Conservation (phyloP, 192 early-diverging fungal species). For the Backusella australiensis region DNA sequence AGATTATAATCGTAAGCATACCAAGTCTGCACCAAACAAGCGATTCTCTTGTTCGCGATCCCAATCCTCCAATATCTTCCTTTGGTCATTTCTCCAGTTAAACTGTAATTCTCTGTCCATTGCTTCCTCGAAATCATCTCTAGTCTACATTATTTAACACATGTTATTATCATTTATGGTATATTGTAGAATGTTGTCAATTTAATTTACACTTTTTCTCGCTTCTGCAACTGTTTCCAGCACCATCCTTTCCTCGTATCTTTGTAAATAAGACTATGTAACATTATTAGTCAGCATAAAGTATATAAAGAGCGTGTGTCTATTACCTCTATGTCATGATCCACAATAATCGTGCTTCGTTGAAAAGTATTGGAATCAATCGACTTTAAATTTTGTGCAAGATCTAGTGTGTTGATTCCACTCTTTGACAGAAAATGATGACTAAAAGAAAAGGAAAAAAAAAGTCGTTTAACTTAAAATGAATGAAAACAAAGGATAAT, state of each 20-base stretch:
- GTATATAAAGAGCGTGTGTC: not conserved
- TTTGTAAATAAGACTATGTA: not conserved
- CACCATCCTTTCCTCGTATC: not conserved
- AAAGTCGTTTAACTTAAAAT: not conserved
- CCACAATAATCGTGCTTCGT: not conserved
- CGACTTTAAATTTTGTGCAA: not conserved
- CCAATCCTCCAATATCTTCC: constrained; percentile 11
- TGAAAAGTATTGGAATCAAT: not conserved
- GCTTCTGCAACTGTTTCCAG: not conserved
- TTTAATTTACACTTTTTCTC: not conserved
- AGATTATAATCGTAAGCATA: not conserved
- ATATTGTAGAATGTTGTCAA: not conserved
- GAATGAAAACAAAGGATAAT: not conserved
- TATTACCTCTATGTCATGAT: constrained; percentile 11
- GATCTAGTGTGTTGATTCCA: constrained; percentile 9
- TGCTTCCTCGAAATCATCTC: not conserved
- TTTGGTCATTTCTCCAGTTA: constrained; percentile 4
- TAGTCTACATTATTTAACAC: not conserved
- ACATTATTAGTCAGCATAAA: not conserved
- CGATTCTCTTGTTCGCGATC: constrained; percentile 5
- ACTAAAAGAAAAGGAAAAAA: not conserved
- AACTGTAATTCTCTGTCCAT: not conserved
- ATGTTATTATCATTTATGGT: not conserved
- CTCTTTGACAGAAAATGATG: constrained; percentile 13
- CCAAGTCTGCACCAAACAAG: constrained; percentile 5